Evolutionary conservation across 768 basidiomycete genomes (phyloP).

Genomic region (Tulasnella sp.): DNA sequence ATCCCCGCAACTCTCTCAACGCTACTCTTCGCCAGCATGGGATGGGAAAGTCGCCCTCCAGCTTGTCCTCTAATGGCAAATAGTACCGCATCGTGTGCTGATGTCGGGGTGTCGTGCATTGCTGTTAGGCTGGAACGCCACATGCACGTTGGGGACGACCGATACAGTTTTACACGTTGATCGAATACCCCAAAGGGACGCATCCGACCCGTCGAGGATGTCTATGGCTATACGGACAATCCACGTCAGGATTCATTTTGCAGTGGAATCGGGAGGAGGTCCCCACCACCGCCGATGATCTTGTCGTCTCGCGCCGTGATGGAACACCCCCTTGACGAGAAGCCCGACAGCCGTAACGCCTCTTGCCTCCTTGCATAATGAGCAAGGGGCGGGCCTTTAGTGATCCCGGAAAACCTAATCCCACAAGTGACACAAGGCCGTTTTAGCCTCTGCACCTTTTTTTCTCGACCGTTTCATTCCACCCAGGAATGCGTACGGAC

Average conservation of each 20-base stretch:
- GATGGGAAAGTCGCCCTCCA: background rate
- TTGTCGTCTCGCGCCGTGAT: background rate
- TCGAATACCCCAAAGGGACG: conserved; percentile 2
- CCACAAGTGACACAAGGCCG: background rate
- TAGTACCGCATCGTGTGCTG: background rate
- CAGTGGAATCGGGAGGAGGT: background rate
- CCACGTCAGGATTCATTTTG: background rate
- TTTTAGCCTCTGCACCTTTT: conserved; percentile 2
- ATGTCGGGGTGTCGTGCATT: background rate
- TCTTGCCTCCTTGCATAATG: conserved; percentile 2
- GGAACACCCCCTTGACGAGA: conserved; percentile 3
- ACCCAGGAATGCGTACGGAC: background rate
- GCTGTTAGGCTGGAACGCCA: background rate
- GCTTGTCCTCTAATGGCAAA: background rate
- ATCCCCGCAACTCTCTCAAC: conserved; percentile 13
- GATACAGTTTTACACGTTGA: conserved; percentile 6
- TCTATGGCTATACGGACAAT: background rate
- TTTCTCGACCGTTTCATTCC: background rate
- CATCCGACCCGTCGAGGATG: background rate
- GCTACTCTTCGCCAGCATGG: background rate
- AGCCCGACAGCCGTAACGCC: background rate
- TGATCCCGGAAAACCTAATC: background rate
- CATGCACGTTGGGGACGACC: background rate
- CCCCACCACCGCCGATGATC: conserved; percentile 4
- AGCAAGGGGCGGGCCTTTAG: background rate